Percentiles rank a stretch among this genome's conserved stretches.
These are phyloP conservation scores for Juncus effusus DNA, from an alignment of 176 grass and related monocot genomes.

Conservation along the genomic window DNA sequence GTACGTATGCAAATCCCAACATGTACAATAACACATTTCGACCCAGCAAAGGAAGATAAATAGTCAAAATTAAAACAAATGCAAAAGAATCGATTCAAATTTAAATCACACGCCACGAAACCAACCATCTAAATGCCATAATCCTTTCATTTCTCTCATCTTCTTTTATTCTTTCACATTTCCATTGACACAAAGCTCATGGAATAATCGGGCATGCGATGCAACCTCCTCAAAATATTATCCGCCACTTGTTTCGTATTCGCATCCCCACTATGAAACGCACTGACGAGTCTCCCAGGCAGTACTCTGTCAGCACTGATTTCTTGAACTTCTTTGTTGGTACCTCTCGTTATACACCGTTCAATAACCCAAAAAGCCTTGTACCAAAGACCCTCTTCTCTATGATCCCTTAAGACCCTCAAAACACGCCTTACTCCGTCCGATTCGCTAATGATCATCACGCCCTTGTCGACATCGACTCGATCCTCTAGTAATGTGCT, in stretches of 20 bases:
- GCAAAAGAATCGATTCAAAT: slow-evolving; percentile 1
- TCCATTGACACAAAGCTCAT: slow-evolving; percentile 44
- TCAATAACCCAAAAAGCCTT: slow-evolving; percentile 79
- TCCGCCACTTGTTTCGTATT: slow-evolving; percentile 62
- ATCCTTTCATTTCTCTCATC: too few relatives aligned
- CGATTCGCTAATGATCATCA: slow-evolving; percentile 43
- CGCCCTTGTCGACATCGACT: slow-evolving; percentile 56
- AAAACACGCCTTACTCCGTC: slow-evolving; percentile 50
- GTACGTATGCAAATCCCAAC: not conserved
- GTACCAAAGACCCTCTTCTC: slow-evolving; percentile 33
- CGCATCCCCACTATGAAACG: slow-evolving; percentile 67
- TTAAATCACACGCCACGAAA: slow-evolving; percentile 2
- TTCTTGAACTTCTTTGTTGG: slow-evolving; percentile 41
- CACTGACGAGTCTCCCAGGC: slow-evolving; percentile 46
- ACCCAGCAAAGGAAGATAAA: not conserved
- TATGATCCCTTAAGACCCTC: slow-evolving; percentile 56
- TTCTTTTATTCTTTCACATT: slow-evolving; percentile 18
- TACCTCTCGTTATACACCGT: slow-evolving; percentile 54
- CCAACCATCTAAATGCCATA: not conserved
- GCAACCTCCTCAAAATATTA: slow-evolving; percentile 69
- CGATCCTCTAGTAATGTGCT: slow-evolving; percentile 70
- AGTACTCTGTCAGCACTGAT: slow-evolving; percentile 55
- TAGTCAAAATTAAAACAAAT: slow-evolving; percentile 2
- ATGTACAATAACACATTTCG: not conserved
- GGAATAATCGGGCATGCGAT: slow-evolving; percentile 59